Conservation (phyloP, 2,329 filamentous ascomycete genomes). For the Hymenoscyphus fructigenus region DNA sequence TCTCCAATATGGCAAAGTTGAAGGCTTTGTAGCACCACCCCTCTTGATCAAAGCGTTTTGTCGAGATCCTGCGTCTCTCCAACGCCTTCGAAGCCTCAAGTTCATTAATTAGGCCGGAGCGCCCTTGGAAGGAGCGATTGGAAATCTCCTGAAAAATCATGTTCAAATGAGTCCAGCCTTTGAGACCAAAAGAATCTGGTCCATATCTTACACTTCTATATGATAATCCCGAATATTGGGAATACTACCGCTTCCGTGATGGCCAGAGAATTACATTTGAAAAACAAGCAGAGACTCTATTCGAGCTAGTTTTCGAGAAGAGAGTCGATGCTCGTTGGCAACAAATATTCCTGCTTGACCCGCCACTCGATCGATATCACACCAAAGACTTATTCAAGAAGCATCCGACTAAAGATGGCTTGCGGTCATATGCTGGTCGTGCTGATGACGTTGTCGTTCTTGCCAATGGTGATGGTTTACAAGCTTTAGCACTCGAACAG, state of each 20-base stretch:
- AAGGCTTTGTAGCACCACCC: not conserved
- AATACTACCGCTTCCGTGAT: constrained; percentile 10
- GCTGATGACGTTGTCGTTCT: too few relatives aligned
- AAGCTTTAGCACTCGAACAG: too few relatives aligned
- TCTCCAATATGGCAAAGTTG: not conserved
- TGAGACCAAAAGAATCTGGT: constrained; percentile 10
- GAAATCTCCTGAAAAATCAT: not conserved
- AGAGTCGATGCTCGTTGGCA: not conserved
- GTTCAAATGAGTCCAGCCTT: constrained; percentile 2
- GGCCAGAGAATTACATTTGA: not conserved
- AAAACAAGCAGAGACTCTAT: not conserved
- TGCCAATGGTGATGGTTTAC: too few relatives aligned
- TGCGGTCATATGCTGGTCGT: too few relatives aligned
- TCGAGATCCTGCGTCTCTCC: not conserved
- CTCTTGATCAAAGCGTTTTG: not conserved
- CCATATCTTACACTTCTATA: not conserved
- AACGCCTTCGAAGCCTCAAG: too few relatives aligned
- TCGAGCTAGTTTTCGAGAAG: not conserved
- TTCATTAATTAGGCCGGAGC: constrained; percentile 2
- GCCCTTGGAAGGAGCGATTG: not conserved
- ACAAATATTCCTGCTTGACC: constrained; percentile 2
- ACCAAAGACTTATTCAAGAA: constrained; percentile 7
- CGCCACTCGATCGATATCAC: not conserved
- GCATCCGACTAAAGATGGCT: too few relatives aligned
- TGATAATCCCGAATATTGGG: constrained; percentile 5